Percentiles rank a stretch among this genome's conserved stretches.
phyloP scores from a whole-genome alignment of 345 rosid species.

The Litchi chinensis region DNA sequence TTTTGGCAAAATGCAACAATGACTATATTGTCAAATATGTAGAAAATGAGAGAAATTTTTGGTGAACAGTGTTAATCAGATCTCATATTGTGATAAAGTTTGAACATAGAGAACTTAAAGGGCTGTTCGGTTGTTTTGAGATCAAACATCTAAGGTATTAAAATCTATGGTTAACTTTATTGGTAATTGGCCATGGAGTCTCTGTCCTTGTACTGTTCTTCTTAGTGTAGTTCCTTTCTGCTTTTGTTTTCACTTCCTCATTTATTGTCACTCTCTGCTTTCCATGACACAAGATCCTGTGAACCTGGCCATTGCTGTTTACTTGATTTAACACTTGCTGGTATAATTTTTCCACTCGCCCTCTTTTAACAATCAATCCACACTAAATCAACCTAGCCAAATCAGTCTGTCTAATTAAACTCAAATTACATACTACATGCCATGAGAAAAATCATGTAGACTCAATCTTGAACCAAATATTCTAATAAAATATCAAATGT shows the following conservation, averaged over 20 bases:
- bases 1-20: not conserved
- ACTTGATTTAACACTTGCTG: slow-evolving; percentile 10
- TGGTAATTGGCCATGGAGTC: slow-evolving; percentile 17
- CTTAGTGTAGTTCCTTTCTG: slow-evolving; percentile 12
- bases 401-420: not conserved
- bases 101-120: not conserved
- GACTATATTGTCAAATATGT: not conserved
- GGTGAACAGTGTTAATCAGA: not conserved
- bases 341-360: not conserved
- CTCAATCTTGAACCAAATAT: not conserved
- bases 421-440: not conserved
- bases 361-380: not conserved
- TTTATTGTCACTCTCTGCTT: slow-evolving; percentile 8
- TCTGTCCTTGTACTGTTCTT: slow-evolving; percentile 10
- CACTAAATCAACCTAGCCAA: not conserved
- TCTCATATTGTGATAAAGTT: not conserved
- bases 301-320: not conserved
- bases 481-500: not conserved
- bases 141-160: not conserved
- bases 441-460: no score
- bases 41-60: not conserved
- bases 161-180: not conserved
- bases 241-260: slow-evolving; percentile 7
- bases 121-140: not conserved
- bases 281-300: not conserved